Conservation (phyloP, 2,329 filamentous ascomycete species). For the Cladosporium halotolerans region DNA sequence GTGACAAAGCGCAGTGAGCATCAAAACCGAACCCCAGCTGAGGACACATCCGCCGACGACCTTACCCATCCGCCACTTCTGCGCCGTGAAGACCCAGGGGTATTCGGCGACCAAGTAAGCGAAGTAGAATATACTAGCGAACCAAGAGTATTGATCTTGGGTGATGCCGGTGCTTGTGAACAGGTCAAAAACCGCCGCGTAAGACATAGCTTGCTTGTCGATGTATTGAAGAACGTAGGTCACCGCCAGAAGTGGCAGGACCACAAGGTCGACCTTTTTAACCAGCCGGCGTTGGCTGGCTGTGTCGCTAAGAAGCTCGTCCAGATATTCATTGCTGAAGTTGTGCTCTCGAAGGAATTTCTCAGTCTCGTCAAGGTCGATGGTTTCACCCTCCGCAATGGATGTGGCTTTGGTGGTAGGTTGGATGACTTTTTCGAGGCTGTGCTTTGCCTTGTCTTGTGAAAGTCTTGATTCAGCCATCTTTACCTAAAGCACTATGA, state of each 20-base stretch:
- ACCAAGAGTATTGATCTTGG: conserved; percentile 46
- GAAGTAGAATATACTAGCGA: conserved; percentile 53
- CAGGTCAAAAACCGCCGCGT: conserved; percentile 52
- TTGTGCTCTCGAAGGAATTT: conserved; percentile 46
- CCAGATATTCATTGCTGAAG: conserved; percentile 37
- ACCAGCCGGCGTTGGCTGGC: conserved; percentile 29
- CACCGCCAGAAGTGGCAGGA: conserved; percentile 48
- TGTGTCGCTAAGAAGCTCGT: conserved; percentile 41
- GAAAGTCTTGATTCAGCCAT: neutral
- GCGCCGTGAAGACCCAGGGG: conserved; percentile 24
- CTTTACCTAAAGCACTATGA: neutral
- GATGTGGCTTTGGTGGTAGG: conserved; percentile 4
- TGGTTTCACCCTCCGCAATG: conserved; percentile 27
- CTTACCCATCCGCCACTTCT: conserved; percentile 30
- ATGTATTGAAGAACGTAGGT: conserved; percentile 45
- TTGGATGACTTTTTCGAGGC: conserved; percentile 7
- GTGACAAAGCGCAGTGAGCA: conserved; percentile 54
- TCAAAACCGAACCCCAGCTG: conserved; percentile 56
- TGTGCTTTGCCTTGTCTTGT: conserved; percentile 1
- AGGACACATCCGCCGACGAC: conserved; percentile 42
- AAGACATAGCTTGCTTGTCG: conserved; percentile 47
- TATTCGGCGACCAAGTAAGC: conserved; percentile 31
- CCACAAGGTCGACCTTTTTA: conserved; percentile 44
- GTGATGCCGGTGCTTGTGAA: conserved; percentile 45
- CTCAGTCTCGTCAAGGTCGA: conserved; percentile 44